These are phyloP conservation scores for Colletotrichum scovillei DNA, from an alignment of 2,329 filamentous ascomycete species.

Conservation along the genomic window DNA sequence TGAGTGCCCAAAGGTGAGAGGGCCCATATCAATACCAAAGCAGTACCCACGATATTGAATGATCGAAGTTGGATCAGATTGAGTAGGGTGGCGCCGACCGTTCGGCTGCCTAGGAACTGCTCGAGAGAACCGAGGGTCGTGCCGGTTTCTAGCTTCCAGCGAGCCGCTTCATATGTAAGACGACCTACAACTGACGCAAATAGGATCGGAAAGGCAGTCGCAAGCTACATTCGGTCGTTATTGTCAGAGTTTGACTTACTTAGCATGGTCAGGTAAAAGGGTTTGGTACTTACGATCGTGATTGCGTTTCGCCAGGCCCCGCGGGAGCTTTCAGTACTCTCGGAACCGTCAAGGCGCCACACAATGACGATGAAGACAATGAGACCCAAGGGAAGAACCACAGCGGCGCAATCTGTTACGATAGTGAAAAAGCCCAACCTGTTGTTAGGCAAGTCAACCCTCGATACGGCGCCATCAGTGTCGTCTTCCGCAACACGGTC, in stretches of 20 bases:
- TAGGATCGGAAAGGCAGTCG: constrained; percentile 44
- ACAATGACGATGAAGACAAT: too few species aligned
- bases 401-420: too few species aligned
- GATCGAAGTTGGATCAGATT: constrained; percentile 42
- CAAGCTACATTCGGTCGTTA: not conserved
- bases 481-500: too few species aligned
- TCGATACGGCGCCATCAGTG: too few species aligned
- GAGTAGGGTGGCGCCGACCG: constrained; percentile 40
- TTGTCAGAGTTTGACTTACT: not conserved
- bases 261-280: too few species aligned
- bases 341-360: too few species aligned
- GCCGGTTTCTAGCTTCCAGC: constrained; percentile 43
- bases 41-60: constrained; percentile 41
- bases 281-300: too few species aligned
- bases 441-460: too few species aligned
- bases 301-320: too few species aligned
- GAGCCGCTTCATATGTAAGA: constrained; percentile 40
- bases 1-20: constrained; percentile 45
- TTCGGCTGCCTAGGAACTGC: constrained; percentile 45
- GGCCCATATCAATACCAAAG: constrained; percentile 42
- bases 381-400: too few species aligned
- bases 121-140: constrained; percentile 41
- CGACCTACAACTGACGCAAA: constrained; percentile 44
- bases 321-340: too few species aligned
- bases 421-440: too few species aligned